Percentiles rank a stretch among this genome's conserved stretches.
phyloP scores from a whole-genome alignment of 371 early-diverging fungal genomes.

The Paramicrosporidium saccamoebae region DNA sequence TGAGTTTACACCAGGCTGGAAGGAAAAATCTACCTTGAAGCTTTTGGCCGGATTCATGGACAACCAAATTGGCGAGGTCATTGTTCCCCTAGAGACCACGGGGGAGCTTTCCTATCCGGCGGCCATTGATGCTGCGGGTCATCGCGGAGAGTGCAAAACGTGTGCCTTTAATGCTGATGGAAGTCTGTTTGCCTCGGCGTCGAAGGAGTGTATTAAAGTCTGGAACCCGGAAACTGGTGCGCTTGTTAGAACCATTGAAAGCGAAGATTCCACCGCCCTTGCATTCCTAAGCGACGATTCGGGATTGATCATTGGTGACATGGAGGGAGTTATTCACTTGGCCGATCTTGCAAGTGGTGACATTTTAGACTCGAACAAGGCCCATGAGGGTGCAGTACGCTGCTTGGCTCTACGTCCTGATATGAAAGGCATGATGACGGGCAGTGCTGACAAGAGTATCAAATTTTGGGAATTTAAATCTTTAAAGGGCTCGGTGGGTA shows the following conservation, averaged over 20 bases:
- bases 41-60: conserved; percentile 8
- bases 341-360: conserved; percentile 49
- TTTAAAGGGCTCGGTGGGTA: too few species aligned
- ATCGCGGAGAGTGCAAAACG: conserved; percentile 58
- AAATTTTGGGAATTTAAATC: conserved; percentile 93
- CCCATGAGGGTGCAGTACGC: conserved; percentile 47
- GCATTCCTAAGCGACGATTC: conserved; percentile 69
- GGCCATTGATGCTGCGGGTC: conserved; percentile 44
- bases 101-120: conserved; percentile 7
- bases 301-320: conserved; percentile 61
- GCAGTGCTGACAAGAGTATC: conserved; percentile 69
- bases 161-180: conserved; percentile 53
- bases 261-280: conserved; percentile 46
- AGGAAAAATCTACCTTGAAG: conserved; percentile 3
- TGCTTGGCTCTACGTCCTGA: conserved; percentile 57
- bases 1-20: conserved; percentile 7
- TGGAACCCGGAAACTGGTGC: conserved; percentile 49
- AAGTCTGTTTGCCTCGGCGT: conserved; percentile 43
- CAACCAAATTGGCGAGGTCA: conserved; percentile 6
- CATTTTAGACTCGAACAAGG: conserved; percentile 40
- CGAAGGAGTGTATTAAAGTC: conserved; percentile 34
- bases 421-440: conserved; percentile 52
- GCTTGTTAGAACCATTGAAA: conserved; percentile 53
- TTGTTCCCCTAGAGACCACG: conserved; percentile 5
- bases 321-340: conserved; percentile 46